Evolutionary conservation across 768 basidiomycete genomes (phyloP).

Genomic region (Pleurotus giganteus): DNA sequence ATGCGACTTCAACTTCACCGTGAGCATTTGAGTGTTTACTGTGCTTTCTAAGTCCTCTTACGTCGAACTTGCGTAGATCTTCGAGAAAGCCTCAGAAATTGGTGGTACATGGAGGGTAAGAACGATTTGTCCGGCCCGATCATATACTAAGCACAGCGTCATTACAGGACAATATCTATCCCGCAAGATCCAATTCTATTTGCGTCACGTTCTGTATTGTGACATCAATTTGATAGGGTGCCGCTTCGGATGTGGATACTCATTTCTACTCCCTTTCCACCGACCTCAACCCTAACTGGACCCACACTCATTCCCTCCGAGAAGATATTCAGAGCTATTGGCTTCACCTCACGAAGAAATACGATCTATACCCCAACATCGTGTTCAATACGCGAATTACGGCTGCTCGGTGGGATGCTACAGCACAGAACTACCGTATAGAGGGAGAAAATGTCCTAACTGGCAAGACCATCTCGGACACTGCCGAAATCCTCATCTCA

Average conservation of each 20-base stretch:
- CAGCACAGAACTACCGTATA: slow-evolving; percentile 34
- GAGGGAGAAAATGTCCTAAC: slow-evolving; percentile 30
- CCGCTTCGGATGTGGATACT: slow-evolving; percentile 41
- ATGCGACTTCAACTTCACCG: slow-evolving; percentile 40
- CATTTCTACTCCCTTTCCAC: slow-evolving; percentile 47
- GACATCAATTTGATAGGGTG: slow-evolving; percentile 29
- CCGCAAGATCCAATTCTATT: slow-evolving; percentile 8
- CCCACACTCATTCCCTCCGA: slow-evolving; percentile 38
- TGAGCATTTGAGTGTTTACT: slow-evolving; percentile 16
- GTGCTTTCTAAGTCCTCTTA: neutral
- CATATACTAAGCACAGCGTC: neutral
- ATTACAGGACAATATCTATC: slow-evolving; percentile 26
- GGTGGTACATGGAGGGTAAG: slow-evolving; percentile 55
- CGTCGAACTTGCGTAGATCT: slow-evolving; percentile 32
- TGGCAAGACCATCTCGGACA: slow-evolving; percentile 25
- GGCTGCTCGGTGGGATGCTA: slow-evolving; percentile 42
- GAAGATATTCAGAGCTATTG: slow-evolving; percentile 43
- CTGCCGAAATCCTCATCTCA: slow-evolving; percentile 48
- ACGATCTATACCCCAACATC: slow-evolving; percentile 38
- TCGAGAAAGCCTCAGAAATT: slow-evolving; percentile 41
- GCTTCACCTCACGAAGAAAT: slow-evolving; percentile 37
- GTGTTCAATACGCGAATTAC: slow-evolving; percentile 42
- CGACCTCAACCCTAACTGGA: slow-evolving; percentile 46
- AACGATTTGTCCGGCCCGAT: neutral
- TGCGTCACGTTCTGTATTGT: too few species aligned